These are phyloP conservation scores for Adansonia grandidieri DNA, from an alignment of 441 rosid genomes.

Conservation along the genomic window DNA sequence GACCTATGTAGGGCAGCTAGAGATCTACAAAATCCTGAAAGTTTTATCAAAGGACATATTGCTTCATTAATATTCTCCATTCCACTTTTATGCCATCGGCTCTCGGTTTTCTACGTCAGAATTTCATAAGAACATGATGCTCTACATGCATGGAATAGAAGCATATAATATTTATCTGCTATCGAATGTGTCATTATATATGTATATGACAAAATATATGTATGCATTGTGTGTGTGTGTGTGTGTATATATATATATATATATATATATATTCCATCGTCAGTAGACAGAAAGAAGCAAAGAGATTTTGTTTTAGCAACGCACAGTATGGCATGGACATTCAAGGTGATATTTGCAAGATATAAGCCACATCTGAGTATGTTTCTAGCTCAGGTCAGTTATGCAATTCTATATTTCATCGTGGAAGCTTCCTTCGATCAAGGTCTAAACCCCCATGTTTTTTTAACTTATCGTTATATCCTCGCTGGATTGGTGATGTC, in stretches of 20 bases:
- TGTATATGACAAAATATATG: too few relatives aligned
- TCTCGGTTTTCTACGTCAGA: not conserved
- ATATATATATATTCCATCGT: not conserved
- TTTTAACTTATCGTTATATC: conserved; percentile 55
- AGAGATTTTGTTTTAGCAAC: not conserved
- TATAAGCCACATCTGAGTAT: conserved; percentile 34
- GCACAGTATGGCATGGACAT: not conserved
- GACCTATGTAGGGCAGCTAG: too few relatives aligned
- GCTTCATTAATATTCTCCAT: not conserved
- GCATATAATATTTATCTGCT: not conserved
- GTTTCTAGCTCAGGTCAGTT: conserved; percentile 49
- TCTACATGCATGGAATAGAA: not conserved
- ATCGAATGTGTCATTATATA: too few relatives aligned
- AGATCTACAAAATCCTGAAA: not conserved
- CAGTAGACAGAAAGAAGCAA: not conserved
- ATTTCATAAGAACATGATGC: conserved; percentile 7
- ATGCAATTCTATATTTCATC: conserved; percentile 54
- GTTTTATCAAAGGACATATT: not conserved
- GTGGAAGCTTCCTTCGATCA: conserved; percentile 58
- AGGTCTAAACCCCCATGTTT: conserved; percentile 70
- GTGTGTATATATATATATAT: too few relatives aligned
- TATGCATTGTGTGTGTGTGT: too few relatives aligned
- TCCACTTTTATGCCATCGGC: not conserved
- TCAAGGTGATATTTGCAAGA: not conserved
- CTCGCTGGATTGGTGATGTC: conserved; percentile 46